A percentile compares a stretch with the other conserved stretches of the same genome.
phyloP scores from a whole-genome alignment of 805 yeast species.

The Yarrowia porcina region DNA sequence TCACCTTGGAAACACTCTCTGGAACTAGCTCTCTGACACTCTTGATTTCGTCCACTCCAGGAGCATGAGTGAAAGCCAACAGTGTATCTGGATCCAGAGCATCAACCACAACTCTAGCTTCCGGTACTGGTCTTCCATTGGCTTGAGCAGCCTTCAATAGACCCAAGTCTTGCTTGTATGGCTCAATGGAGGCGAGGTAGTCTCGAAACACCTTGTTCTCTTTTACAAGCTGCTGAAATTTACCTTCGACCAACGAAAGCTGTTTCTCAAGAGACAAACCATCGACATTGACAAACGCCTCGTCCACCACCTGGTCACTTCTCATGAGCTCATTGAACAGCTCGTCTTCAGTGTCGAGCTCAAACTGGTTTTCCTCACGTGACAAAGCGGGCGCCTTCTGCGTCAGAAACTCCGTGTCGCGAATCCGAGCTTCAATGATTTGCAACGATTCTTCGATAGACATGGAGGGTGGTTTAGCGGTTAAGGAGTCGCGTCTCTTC shows the following conservation, averaged over 20 bases:
- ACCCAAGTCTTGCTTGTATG: constrained; percentile 4
- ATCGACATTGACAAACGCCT: constrained; percentile 5
- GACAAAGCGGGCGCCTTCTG: not conserved
- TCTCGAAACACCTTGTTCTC: constrained; percentile 17
- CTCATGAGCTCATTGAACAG: constrained; percentile 22
- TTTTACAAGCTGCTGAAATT: constrained; percentile 8
- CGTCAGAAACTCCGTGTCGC: constrained; percentile 9
- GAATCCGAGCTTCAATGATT: not conserved
- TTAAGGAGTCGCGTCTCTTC: too few relatives aligned
- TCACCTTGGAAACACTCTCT: not conserved
- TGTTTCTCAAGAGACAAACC: constrained; percentile 6
- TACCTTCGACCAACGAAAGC: not conserved
- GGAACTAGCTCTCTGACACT: not conserved
- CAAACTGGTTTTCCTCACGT: not conserved
- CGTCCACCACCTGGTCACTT: constrained; percentile 10
- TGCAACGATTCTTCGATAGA: not conserved
- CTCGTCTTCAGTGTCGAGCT: constrained; percentile 16
- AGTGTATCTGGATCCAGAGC: constrained; percentile 7
- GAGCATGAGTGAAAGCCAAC: not conserved
- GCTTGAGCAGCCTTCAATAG: not conserved
- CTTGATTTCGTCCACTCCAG: constrained; percentile 14
- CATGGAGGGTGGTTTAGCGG: not conserved
- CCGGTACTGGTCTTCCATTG: not conserved
- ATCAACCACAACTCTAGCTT: constrained; percentile 1
- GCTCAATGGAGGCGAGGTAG: constrained; percentile 11